A percentile compares a stretch with the other conserved stretches of the same genome.
phyloP scores from a whole-genome alignment of 352 stramenopile genomes.

The Phytophthora pluvialis region DNA sequence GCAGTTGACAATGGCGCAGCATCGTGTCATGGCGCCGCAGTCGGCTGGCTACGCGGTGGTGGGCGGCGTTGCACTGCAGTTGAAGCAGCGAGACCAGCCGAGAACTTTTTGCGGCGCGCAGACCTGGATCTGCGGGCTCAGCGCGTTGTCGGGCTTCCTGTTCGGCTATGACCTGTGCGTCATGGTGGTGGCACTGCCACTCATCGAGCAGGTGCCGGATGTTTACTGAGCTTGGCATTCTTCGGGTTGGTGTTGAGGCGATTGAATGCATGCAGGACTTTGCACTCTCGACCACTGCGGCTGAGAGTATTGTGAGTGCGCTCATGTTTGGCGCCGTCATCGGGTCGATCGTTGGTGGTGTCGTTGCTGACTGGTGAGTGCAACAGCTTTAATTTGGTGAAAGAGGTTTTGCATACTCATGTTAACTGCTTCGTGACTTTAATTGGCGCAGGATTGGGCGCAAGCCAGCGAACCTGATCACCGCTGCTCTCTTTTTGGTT shows the following conservation, averaged over 20 bases:
- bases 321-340: conserved; percentile 75
- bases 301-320: conserved; percentile 67
- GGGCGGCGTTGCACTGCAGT: conserved; percentile 1
- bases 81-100: conserved; percentile 2
- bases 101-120: conserved; percentile 38
- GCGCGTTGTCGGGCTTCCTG: conserved; percentile 72
- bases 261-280: conserved; percentile 43
- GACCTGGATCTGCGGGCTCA: conserved; percentile 61
- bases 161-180: conserved; percentile 83
- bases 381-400: background rate
- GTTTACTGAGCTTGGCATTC: background rate
- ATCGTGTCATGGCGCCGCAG: conserved; percentile 14
- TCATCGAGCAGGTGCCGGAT: conserved; percentile 55
- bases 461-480: conserved; percentile 70
- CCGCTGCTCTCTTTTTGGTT: conserved; percentile 58
- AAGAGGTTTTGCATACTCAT: background rate
- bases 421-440: background rate
- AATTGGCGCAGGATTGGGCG: conserved; percentile 52
- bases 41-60: conserved; percentile 14
- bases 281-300: conserved; percentile 52
- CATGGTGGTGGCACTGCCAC: conserved; percentile 73
- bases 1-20: conserved; percentile 23
- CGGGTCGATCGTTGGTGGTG: conserved; percentile 59
- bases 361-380: conserved; percentile 58
- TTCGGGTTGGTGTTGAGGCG: conserved; percentile 4